A percentile compares a stretch with the other conserved stretches of the same genome.
Conservation (phyloP, 2,329 filamentous ascomycete species). For the Neophaeococcomyces mojaviensis region DNA sequence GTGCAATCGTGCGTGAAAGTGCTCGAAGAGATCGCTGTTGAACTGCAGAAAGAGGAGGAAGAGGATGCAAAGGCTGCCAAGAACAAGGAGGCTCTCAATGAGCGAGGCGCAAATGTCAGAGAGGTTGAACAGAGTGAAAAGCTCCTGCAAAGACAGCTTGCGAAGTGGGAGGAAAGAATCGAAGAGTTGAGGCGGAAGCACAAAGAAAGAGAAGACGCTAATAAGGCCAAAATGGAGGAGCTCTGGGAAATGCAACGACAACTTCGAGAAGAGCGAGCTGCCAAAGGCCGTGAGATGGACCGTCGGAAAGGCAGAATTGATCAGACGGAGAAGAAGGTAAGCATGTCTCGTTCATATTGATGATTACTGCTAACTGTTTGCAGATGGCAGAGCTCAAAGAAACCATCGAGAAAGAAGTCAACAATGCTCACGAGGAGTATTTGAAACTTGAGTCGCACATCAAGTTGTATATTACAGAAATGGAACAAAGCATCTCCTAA, state of each 20-base stretch:
- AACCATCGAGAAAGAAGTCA: slow-evolving; percentile 91
- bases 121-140: slow-evolving; percentile 86
- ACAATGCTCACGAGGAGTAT: slow-evolving; percentile 85
- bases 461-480: slow-evolving; percentile 95
- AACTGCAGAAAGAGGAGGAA: slow-evolving; percentile 84
- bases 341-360: slow-evolving; percentile 20
- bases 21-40: slow-evolving; percentile 76
- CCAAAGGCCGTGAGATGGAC: slow-evolving; percentile 89
- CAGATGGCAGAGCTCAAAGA: slow-evolving; percentile 98
- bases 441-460: slow-evolving; percentile 97
- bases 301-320: slow-evolving; percentile 86
- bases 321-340: slow-evolving; percentile 96
- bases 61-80: slow-evolving; percentile 71
- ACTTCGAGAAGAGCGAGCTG: slow-evolving; percentile 73
- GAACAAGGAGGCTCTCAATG: slow-evolving; percentile 79
- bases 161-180: slow-evolving; percentile 79
- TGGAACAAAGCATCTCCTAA: slow-evolving; percentile 73
- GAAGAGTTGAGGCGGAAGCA: slow-evolving; percentile 75
- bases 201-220: slow-evolving; percentile 69
- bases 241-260: slow-evolving; percentile 70
- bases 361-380: slow-evolving; percentile 26
- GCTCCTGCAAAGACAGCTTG: slow-evolving; percentile 72
- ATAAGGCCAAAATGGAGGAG: slow-evolving; percentile 85
- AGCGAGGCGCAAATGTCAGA: slow-evolving; percentile 79
- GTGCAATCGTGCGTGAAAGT: slow-evolving; percentile 83